Conservation (phyloP, 768 basidiomycete genomes). For the Collybiopsis luxurians region DNA sequence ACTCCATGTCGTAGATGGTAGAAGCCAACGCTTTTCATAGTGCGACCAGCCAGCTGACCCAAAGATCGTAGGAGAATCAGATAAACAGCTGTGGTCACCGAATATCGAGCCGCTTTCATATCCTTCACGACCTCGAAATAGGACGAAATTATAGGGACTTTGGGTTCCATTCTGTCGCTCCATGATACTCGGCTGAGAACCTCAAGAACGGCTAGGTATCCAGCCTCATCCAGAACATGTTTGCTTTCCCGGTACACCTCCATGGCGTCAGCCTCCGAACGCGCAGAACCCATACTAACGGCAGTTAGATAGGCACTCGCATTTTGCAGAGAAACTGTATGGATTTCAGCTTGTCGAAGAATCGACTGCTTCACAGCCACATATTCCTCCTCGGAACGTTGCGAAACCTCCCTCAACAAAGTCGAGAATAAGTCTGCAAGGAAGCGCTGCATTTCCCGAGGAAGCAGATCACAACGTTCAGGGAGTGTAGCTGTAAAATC, state of each 20-base stretch:
- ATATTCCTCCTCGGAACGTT: constrained; percentile 47
- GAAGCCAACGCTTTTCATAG: constrained; percentile 9
- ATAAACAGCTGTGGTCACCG: constrained; percentile 59
- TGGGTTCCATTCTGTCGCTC: constrained; percentile 27
- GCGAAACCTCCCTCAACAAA: constrained; percentile 46
- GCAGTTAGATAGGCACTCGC: constrained; percentile 53
- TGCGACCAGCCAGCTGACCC: constrained; percentile 34
- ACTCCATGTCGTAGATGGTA: background rate
- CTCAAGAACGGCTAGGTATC: constrained; percentile 62
- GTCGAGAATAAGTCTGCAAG: constrained; percentile 53
- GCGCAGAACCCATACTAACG: constrained; percentile 61
- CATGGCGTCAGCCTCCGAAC: constrained; percentile 54
- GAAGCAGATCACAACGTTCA: background rate
- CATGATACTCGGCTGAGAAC: constrained; percentile 61
- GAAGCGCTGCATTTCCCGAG: constrained; percentile 22
- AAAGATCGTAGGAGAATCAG: constrained; percentile 63
- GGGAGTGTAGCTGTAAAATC: constrained; percentile 32
- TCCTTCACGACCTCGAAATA: constrained; percentile 79
- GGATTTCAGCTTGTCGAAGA: constrained; percentile 63
- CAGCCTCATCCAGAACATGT: constrained; percentile 49
- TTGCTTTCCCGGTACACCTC: constrained; percentile 50
- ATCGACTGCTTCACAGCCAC: constrained; percentile 46
- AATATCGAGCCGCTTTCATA: constrained; percentile 67
- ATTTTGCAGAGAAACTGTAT: constrained; percentile 42
- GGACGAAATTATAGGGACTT: constrained; percentile 44